These are phyloP conservation scores for Suillus variegatus DNA, from an alignment of 768 basidiomycete species.

Conservation along the genomic window DNA sequence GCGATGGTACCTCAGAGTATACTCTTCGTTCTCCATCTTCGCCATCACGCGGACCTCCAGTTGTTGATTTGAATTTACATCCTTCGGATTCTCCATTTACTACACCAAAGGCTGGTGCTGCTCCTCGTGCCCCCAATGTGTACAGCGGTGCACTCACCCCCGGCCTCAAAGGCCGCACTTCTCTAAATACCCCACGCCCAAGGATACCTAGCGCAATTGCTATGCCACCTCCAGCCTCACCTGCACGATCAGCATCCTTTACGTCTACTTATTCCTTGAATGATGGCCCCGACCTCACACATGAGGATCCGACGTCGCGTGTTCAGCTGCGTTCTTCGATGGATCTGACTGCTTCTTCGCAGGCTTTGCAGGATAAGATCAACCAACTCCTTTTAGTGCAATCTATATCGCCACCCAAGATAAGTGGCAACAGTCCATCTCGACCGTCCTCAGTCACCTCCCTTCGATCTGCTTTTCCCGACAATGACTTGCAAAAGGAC, in stretches of 20 bases:
- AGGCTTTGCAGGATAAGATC: slow-evolving; percentile 51
- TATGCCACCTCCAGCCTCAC: slow-evolving; percentile 82
- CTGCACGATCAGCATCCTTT: slow-evolving; percentile 37
- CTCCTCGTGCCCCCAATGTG: slow-evolving; percentile 22
- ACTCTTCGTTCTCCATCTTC: slow-evolving; percentile 33
- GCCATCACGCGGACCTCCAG: slow-evolving; percentile 38
- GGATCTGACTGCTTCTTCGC: slow-evolving; percentile 42
- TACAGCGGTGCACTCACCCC: slow-evolving; percentile 18
- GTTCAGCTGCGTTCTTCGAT: slow-evolving; percentile 21
- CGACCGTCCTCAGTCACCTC: slow-evolving; percentile 24
- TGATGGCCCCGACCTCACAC: slow-evolving; percentile 23
- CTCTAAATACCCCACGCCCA: slow-evolving; percentile 56
- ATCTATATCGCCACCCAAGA: slow-evolving; percentile 7
- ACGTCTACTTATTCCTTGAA: slow-evolving; percentile 40
- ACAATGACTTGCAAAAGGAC: slow-evolving; percentile 12
- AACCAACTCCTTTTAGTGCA: slow-evolving; percentile 42
- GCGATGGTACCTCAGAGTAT: slow-evolving; percentile 19
- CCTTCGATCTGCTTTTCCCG: slow-evolving; percentile 44
- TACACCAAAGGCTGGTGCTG: slow-evolving; percentile 62
- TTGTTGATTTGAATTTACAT: slow-evolving; percentile 40
- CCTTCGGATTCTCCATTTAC: slow-evolving; percentile 55
- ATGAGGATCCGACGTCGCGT: slow-evolving; percentile 17
- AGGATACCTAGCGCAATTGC: slow-evolving; percentile 72
- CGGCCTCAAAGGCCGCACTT: slow-evolving; percentile 32
- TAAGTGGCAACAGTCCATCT: slow-evolving; percentile 15